Percentiles rank a stretch among this genome's conserved stretches.
phyloP scores from a whole-genome alignment of 2,329 filamentous ascomycete species.

The Neocatenulostroma microsporum region DNA sequence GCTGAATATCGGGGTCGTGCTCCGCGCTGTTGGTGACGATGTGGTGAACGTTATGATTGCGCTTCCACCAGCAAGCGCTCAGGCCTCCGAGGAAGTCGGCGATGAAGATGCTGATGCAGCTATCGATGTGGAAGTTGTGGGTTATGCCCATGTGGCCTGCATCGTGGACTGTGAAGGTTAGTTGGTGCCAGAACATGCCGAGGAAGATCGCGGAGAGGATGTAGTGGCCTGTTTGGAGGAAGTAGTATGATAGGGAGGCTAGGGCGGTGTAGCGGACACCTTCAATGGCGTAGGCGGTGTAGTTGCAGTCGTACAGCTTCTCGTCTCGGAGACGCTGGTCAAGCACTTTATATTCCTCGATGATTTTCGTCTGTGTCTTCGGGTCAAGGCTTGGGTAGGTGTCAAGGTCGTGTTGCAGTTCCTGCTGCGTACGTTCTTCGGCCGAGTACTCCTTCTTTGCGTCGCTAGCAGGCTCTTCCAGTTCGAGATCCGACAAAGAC shows the following conservation, averaged over 20 bases:
- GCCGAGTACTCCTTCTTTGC: constrained; percentile 48
- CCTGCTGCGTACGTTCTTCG: constrained; percentile 64
- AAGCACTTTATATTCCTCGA: constrained; percentile 72
- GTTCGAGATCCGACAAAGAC: constrained; percentile 49
- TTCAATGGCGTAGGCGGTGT: constrained; percentile 70
- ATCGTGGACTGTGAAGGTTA: constrained; percentile 90
- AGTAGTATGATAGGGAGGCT: constrained; percentile 51
- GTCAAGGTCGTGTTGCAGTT: constrained; percentile 65
- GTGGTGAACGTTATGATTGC: constrained; percentile 92
- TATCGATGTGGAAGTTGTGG: constrained; percentile 76
- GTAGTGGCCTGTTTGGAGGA: constrained; percentile 38
- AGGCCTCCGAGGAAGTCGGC: constrained; percentile 84
- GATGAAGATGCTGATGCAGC: constrained; percentile 78
- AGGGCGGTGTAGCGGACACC: constrained; percentile 62
- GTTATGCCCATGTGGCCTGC: constrained; percentile 97
- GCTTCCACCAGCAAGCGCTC: constrained; percentile 95
- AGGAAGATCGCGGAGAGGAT: constrained; percentile 63
- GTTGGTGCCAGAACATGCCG: constrained; percentile 85
- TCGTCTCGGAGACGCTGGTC: constrained; percentile 63
- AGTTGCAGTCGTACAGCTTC: constrained; percentile 78
- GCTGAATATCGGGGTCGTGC: constrained; percentile 88
- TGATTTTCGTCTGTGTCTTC: constrained; percentile 65
- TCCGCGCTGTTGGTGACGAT: constrained; percentile 93
- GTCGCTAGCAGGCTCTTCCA: constrained; percentile 34
- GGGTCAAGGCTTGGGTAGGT: constrained; percentile 74